Conservation (phyloP, 106 monocot genomes). For the Triglochin maritima region DNA sequence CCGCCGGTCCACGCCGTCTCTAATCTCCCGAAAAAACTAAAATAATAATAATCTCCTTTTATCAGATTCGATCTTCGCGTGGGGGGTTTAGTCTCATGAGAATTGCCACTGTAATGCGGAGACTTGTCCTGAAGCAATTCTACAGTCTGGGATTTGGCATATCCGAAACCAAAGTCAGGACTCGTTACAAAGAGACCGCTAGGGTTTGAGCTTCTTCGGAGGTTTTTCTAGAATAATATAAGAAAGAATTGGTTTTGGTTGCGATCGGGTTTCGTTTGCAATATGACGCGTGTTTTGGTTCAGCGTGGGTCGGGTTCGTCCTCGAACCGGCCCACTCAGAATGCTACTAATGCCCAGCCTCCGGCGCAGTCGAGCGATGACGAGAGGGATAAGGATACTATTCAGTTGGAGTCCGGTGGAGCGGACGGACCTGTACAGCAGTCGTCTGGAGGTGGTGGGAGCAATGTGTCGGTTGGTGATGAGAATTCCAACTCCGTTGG, state of each 20-base stretch:
- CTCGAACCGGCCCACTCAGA: conserved; percentile 37
- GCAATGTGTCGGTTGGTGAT: conserved; percentile 18
- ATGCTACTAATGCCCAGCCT: conserved; percentile 20
- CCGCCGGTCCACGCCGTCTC: no score
- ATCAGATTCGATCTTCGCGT: no score
- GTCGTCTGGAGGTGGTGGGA: conserved; percentile 12
- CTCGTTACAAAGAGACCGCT: conserved; percentile 50
- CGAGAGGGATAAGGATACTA: conserved; percentile 53
- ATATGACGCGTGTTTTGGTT: conserved; percentile 83
- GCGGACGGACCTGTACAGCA: conserved; percentile 12
- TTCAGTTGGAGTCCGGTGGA: conserved; percentile 20
- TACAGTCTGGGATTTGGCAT: conserved; percentile 37
- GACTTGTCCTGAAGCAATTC: conserved; percentile 30
- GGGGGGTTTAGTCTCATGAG: conserved; percentile 33
- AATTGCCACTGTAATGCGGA: conserved; percentile 46
- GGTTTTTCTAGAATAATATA: background rate
- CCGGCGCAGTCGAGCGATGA: conserved; percentile 39
- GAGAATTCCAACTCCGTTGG: conserved; percentile 19
- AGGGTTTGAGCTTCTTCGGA: conserved; percentile 21
- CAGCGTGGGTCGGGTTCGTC: conserved; percentile 64
- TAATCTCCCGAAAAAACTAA: no score
- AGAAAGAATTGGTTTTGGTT: background rate
- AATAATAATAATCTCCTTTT: no score
- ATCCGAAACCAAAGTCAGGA: conserved; percentile 52
- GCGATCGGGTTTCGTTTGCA: background rate